phyloP scores from a whole-genome alignment of 2,329 filamentous ascomycete genomes.

The Xylaria sp. region DNA sequence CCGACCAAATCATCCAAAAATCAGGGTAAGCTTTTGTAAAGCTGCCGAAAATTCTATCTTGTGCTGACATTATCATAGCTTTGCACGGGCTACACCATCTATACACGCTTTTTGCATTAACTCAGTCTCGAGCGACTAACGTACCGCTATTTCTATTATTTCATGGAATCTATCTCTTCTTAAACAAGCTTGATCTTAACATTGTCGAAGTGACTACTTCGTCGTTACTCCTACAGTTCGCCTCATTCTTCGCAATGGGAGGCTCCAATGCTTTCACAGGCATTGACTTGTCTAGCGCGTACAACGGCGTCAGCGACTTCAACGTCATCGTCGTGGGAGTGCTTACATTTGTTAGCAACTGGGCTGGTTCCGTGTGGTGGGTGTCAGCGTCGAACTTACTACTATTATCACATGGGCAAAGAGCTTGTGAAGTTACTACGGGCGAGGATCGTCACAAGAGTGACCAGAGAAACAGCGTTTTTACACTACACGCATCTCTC shows the following conservation, averaged over 20 bases:
- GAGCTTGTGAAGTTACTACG: conserved; percentile 1
- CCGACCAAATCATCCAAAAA: conserved; percentile 44
- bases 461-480: conserved; percentile 46
- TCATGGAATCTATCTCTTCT: conserved; percentile 65
- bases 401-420: conserved; percentile 57
- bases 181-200: conserved; percentile 61
- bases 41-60: background rate
- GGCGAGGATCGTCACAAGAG: conserved; percentile 31
- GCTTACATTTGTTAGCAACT: conserved; percentile 89
- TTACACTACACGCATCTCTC: conserved; percentile 66
- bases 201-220: conserved; percentile 73
- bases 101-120: conserved; percentile 82
- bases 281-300: conserved; percentile 93
- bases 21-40: conserved; percentile 41
- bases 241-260: conserved; percentile 89
- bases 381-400: conserved; percentile 72
- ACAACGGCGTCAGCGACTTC: conserved; percentile 89
- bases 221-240: conserved; percentile 80
- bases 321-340: conserved; percentile 83
- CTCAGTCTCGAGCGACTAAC: conserved; percentile 86
- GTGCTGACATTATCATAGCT: conserved; percentile 44
- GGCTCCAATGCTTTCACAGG: conserved; percentile 95
- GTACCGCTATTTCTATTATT: conserved; percentile 86
- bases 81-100: conserved; percentile 72
- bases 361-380: conserved; percentile 93